Evolutionary conservation across 805 yeast species (phyloP).

Genomic region (Cyberlindnera subsufficiens): DNA sequence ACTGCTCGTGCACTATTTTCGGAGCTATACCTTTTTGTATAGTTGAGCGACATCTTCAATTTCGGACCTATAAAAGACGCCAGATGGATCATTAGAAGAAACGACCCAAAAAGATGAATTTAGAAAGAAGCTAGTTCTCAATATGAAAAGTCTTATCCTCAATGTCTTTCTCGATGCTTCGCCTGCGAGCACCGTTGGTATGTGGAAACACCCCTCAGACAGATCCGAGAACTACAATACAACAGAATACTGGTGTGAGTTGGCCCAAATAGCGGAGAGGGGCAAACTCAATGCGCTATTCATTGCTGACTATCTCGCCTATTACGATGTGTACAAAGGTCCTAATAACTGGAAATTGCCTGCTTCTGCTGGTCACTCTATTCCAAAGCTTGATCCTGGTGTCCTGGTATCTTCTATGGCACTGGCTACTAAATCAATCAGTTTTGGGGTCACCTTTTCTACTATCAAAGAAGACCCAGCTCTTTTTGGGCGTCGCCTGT

Average conservation of each 20-base stretch:
- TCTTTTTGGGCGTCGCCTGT: conserved; percentile 27
- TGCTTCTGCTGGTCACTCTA: conserved; percentile 23
- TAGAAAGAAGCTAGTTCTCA: no score
- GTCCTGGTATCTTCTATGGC: conserved; percentile 31
- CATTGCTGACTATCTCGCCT: conserved; percentile 35
- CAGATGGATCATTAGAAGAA: no score
- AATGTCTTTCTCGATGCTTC: conserved; percentile 34
- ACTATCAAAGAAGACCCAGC: conserved; percentile 39
- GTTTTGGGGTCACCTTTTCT: conserved; percentile 37
- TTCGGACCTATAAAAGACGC: no score
- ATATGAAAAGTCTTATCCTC: conserved; percentile 23
- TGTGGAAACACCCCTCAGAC: conserved; percentile 26
- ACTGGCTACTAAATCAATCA: conserved; percentile 32
- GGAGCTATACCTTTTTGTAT: no score
- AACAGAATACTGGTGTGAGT: conserved; percentile 31
- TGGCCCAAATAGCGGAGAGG: conserved; percentile 30
- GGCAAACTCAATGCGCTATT: conserved; percentile 35
- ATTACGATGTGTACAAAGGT: conserved; percentile 35
- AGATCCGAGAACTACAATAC: conserved; percentile 7
- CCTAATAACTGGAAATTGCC: conserved; percentile 30
- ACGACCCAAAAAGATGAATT: no score
- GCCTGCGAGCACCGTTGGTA: conserved; percentile 22
- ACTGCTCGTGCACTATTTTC: no score
- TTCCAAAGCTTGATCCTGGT: conserved; percentile 31
- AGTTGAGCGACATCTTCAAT: no score